A percentile compares a stretch with the other conserved stretches of the same genome.
Conservation (phyloP, 1,284 basidiomycete species). For the Puccinia coronata region DNA sequence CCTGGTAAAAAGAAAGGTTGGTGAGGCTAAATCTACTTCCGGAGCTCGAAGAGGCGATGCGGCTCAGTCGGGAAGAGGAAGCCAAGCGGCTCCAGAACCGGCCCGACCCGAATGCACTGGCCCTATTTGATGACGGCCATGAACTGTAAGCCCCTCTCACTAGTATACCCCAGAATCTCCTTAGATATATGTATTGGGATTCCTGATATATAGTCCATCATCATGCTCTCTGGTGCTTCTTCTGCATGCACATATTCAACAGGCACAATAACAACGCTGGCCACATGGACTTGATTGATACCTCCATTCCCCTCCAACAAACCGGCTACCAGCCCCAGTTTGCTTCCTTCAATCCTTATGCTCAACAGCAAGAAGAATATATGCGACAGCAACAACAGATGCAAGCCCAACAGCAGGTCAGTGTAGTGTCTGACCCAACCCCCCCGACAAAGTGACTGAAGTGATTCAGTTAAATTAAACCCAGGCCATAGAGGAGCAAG, state of each 20-base stretch:
- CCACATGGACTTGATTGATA: slow-evolving; percentile 59
- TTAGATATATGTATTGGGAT: slow-evolving; percentile 52
- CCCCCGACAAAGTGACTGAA: neutral
- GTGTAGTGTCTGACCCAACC: neutral
- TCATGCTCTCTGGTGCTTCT: too few relatives aligned
- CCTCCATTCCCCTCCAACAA: slow-evolving; percentile 60
- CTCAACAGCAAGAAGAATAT: slow-evolving; percentile 63
- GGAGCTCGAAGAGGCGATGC: slow-evolving; percentile 73
- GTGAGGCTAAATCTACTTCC: too few relatives aligned
- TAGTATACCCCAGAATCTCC: neutral
- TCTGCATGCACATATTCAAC: neutral
- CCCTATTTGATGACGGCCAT: slow-evolving; percentile 49
- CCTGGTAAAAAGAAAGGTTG: too few relatives aligned
- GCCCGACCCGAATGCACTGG: slow-evolving; percentile 45
- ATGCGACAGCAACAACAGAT: slow-evolving; percentile 56
- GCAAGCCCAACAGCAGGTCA: slow-evolving; percentile 55
- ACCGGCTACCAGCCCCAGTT: slow-evolving; percentile 63
- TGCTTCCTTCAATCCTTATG: slow-evolving; percentile 63
- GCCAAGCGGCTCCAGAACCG: slow-evolving; percentile 57
- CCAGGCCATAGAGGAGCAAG: slow-evolving; percentile 63
- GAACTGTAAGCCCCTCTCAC: slow-evolving; percentile 2
- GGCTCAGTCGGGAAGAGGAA: slow-evolving; percentile 73
- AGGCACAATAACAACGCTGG: slow-evolving; percentile 57
- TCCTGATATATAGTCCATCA: too few relatives aligned
- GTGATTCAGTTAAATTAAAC: slow-evolving; percentile 66